Base-by-base conservation (phyloP, 2,329 filamentous ascomycete genomes). In the Fusarium sp. region DNA sequence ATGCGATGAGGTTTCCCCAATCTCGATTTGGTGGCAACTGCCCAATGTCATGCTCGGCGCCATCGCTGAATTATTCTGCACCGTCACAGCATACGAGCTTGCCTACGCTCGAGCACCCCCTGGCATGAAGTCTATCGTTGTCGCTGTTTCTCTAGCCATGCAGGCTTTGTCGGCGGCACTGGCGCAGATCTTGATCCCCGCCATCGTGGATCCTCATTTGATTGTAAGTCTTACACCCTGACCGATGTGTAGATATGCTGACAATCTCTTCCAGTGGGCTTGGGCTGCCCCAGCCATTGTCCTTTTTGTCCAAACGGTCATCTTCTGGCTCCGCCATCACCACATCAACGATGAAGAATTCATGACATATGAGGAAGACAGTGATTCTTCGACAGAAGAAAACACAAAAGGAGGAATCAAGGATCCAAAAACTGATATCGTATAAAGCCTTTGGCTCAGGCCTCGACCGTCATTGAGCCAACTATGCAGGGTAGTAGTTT, bases 91-190 rank as follows among this genome's bases (percentile, higher is more conserved):
- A 11, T 69, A 69, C 7, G 67, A 69, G 33, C 71, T 86, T 62
- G 84, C 84, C 1, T 86, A 85, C 74, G 81, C 83, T 2, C 80
- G 83, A 9, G 82, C 83, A 1, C 84, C 84, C 3, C 75, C 80
- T 54, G 85, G 85, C 73, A 85, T 85, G 84, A 78, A 83, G 65
- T 82, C 83, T 69, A 75, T 85, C 14, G 83, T 86, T 1, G 83
- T 83, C 1, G 82, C 83, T 7, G 75, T 85, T 65, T 85, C 85
- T 74, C 75, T 85, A 81, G 81, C 50, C 68, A 85, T 61, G 81
- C 83, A 40, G 83, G 85, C 68, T 75, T 78, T 36, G 79, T 85
- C 67, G 81, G 82, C 64, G 72, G 85, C 42, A 80, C 81, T 40
- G 78, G 79, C 71, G 81, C 83, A 18, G 80, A 69, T 66, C n/a